Evolutionary conservation across 257 asterid genomes (phyloP), one percentile per base, ranked within the genome.

Genomic region (Leptodermis oblonga): DNA sequence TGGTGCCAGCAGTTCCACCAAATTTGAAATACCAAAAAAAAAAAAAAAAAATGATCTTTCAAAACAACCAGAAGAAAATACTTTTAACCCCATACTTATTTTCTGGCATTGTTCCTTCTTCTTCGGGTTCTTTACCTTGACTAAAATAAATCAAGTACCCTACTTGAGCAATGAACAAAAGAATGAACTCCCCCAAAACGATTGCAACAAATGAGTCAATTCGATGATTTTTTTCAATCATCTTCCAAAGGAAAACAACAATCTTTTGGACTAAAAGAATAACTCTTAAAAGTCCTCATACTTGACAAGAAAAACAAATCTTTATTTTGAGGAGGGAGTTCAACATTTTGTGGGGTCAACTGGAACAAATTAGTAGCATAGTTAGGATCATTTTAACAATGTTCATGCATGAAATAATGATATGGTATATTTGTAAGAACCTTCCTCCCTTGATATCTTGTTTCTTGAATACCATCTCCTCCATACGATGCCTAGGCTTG

Each of bases 361-460:
- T n/a, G n/a, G n/a, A n/a, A n/a, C n/a, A n/a, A n/a, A n/a, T n/a
- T n/a, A n/a, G n/a, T n/a, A n/a, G n/a, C n/a, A n/a, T n/a, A n/a
- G n/a, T n/a, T n/a, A n/a, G n/a, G n/a, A n/a, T n/a, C n/a, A n/a
- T n/a, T 3, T 56, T 0, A 30, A 31, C 30, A 30, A 23, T 28
- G 6, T 48, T 42, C 34, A 42, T 37, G 45, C 26, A 58, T 36
- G 18, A 52, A 34, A 34, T 69, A 54, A 6, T 31, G 68, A 62
- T 22, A 30, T 43, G 8, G 61, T 17, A 49, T 59, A 46, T 41
- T 39, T 36, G 28, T 68, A 37, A 37, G 67, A 59, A 86, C 95
- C 95, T 88, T 83, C 55, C 76, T 86, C 86, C 81, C 83, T 85
- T 31, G 88, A 80, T 31, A 76, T 77, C 54, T 48, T 74, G 67